phyloP scores from a whole-genome alignment of 768 basidiomycete genomes.

The Naganishia vaughanmartiniae region DNA sequence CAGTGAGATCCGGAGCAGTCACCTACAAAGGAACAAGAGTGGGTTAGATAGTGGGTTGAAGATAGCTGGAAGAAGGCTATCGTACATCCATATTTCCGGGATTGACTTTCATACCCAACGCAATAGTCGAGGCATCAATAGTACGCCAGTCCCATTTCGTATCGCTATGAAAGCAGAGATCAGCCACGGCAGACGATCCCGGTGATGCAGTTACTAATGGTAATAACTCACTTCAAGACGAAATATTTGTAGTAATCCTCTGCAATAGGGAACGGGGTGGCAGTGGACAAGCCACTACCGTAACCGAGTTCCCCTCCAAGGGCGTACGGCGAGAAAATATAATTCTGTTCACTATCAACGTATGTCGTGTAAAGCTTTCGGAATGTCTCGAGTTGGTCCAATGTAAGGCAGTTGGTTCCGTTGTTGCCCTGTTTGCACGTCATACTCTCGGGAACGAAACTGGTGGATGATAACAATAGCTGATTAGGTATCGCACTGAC shows the following conservation, averaged over 20 bases:
- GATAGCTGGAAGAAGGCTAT: background rate
- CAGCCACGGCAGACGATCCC: background rate
- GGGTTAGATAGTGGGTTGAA: background rate
- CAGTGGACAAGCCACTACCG: background rate
- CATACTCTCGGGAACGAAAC: slow-evolving; percentile 1
- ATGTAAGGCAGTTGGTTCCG: slow-evolving; percentile 1
- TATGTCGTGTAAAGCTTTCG: slow-evolving; percentile 12
- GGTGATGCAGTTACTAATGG: background rate
- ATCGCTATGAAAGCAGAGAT: background rate
- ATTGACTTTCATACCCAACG: slow-evolving; percentile 4
- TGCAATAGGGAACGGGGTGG: background rate
- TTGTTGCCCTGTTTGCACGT: slow-evolving; percentile 5
- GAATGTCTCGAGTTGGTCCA: slow-evolving; percentile 14
- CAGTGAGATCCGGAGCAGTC: slow-evolving; percentile 1
- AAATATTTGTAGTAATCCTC: slow-evolving; percentile 14
- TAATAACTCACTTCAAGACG: background rate
- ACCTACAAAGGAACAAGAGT: background rate
- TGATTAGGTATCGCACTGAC: background rate
- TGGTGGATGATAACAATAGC: background rate
- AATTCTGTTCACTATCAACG: slow-evolving; percentile 12
- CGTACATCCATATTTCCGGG: slow-evolving; percentile 13
- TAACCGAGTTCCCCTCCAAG: slow-evolving; percentile 15
- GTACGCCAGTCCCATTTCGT: slow-evolving; percentile 17
- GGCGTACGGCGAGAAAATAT: slow-evolving; percentile 1
- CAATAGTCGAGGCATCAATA: background rate